These are phyloP conservation scores for Protomyces pachydermus DNA, from an alignment of 1,139 yeast genomes.

Conservation along the genomic window DNA sequence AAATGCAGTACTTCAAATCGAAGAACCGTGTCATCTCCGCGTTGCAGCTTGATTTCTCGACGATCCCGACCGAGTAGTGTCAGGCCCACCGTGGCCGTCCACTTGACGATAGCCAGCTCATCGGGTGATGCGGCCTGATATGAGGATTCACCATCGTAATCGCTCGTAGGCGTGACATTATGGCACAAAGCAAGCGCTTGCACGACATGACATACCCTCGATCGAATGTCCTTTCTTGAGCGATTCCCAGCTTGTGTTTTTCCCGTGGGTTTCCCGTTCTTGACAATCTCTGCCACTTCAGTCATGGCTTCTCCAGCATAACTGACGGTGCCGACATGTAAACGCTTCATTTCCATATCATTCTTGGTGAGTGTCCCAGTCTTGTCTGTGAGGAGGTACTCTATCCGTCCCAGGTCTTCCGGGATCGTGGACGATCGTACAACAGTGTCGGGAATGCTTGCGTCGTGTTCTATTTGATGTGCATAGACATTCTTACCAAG, in stretches of 20 bases:
- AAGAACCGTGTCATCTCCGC: constrained; percentile 38
- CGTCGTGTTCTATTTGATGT: constrained; percentile 85
- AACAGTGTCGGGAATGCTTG: constrained; percentile 72
- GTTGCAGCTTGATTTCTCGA: constrained; percentile 53
- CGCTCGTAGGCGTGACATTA: constrained; percentile 71
- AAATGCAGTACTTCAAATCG: constrained; percentile 70
- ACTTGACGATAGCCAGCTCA: constrained; percentile 93
- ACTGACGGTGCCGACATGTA: constrained; percentile 87
- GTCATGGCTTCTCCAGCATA: constrained; percentile 91
- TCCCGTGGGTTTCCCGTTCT: constrained; percentile 2
- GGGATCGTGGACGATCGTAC: constrained; percentile 97
- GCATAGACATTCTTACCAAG: constrained; percentile 95
- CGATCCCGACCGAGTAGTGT: constrained; percentile 78
- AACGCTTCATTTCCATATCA: constrained; percentile 92
- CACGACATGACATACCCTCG: constrained; percentile 72
- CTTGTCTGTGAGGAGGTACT: constrained; percentile 85
- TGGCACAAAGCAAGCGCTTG: constrained; percentile 86
- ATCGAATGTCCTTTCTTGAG: constrained; percentile 58
- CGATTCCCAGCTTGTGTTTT: constrained; percentile 24
- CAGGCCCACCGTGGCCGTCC: constrained; percentile 81
- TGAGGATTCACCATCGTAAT: constrained; percentile 54
- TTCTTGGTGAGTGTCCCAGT: constrained; percentile 97
- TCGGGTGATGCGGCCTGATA: constrained; percentile 99
- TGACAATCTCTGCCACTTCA: constrained; percentile 60
- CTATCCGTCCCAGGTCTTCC: constrained; percentile 94